Conservation (phyloP, 164 flowering plant genomes). For the Nymphaea thermarum region DNA sequence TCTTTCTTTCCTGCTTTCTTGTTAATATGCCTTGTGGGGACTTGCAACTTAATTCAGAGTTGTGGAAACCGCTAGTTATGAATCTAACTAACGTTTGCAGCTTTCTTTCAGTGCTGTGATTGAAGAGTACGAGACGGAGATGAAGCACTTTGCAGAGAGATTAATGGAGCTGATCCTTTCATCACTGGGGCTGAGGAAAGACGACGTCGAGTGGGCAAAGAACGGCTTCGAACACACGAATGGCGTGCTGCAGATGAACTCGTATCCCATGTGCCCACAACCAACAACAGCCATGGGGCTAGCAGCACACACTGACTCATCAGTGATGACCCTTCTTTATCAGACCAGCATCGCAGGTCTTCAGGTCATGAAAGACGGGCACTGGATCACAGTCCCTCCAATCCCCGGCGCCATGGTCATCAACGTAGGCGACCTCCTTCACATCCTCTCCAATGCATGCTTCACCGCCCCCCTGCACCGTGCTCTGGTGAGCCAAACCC, state of each 20-base stretch:
- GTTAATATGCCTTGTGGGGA: too few relatives aligned
- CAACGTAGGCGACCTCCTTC: conserved; percentile 80
- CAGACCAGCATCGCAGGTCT: conserved; percentile 67
- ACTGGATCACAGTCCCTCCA: conserved; percentile 79
- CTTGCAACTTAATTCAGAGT: too few relatives aligned
- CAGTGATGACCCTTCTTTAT: conserved; percentile 73
- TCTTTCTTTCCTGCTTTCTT: too few relatives aligned
- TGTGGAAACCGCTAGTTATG: too few relatives aligned
- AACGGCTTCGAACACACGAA: conserved; percentile 11
- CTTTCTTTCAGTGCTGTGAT: conserved; percentile 36
- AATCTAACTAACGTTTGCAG: too few relatives aligned
- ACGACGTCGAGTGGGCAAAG: conserved; percentile 44
- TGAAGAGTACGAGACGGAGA: conserved; percentile 59
- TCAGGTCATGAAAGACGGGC: conserved; percentile 43
- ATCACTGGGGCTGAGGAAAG: conserved; percentile 41
- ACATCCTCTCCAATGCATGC: conserved; percentile 68
- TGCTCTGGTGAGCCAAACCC: conserved; percentile 37
- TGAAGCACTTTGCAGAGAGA: conserved; percentile 47
- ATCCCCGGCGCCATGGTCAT: conserved; percentile 50
- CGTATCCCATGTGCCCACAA: conserved; percentile 84
- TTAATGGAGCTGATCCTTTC: conserved; percentile 51
- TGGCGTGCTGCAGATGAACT: conserved; percentile 46
- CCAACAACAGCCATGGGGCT: conserved; percentile 93
- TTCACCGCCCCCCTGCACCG: conserved; percentile 48
- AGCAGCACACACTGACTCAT: conserved; percentile 86